phyloP scores from a whole-genome alignment of 2,329 filamentous ascomycete genomes.

The Phoma sp. region DNA sequence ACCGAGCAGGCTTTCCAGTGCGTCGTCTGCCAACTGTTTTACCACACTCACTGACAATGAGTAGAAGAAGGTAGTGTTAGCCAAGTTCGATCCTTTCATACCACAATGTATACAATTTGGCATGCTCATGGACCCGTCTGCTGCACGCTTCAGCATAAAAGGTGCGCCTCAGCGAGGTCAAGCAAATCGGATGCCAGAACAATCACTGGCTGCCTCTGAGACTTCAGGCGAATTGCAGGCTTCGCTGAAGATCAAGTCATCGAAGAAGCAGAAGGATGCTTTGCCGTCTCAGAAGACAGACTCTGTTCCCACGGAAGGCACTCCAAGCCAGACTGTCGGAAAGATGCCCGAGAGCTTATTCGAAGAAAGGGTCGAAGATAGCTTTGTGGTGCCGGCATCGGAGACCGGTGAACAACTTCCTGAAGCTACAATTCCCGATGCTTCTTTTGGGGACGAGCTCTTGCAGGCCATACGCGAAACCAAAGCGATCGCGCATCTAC shows the following conservation, averaged over 20 bases:
- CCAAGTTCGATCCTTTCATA: conserved; percentile 53
- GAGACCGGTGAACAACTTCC: not conserved
- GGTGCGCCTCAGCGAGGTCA: conserved; percentile 52
- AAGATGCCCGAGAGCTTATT: conserved; percentile 5
- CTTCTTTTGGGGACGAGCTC: conserved; percentile 59
- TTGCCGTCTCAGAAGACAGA: conserved; percentile 38
- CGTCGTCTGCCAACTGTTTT: conserved; percentile 23
- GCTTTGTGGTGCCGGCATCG: conserved; percentile 30
- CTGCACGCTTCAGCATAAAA: conserved; percentile 64
- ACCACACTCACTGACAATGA: not conserved
- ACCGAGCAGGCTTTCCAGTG: conserved; percentile 57
- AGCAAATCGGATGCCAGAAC: not conserved
- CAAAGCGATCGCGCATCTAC: conserved; percentile 65
- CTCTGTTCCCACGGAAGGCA: conserved; percentile 50
- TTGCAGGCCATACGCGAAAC: conserved; percentile 69
- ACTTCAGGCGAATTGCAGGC: conserved; percentile 26
- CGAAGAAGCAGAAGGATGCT: conserved; percentile 50
- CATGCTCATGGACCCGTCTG: conserved; percentile 58
- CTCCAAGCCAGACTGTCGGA: conserved; percentile 11
- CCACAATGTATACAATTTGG: conserved; percentile 53
- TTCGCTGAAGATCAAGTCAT: conserved; percentile 60
- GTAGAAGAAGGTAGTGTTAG: conserved; percentile 57
- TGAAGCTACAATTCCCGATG: conserved; percentile 15
- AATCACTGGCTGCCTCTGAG: not conserved
- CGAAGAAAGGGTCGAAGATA: conserved; percentile 38